Base-by-base conservation (phyloP, 2,329 filamentous ascomycete species). In the Penicillium sp. region DNA sequence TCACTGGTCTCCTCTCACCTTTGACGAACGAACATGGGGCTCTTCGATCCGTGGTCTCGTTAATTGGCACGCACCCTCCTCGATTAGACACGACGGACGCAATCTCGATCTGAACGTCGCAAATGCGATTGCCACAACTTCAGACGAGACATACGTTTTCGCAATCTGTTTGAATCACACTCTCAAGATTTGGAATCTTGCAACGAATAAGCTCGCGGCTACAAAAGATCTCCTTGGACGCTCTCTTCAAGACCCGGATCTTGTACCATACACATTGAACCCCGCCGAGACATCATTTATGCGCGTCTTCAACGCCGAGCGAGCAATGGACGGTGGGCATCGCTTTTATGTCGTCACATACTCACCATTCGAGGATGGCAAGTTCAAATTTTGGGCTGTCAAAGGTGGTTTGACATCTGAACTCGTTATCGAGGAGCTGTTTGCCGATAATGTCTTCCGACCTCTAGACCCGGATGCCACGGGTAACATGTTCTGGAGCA, bases 371-470 rank as follows among this genome's bases (percentile, higher is more conserved):
- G 89, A 91, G 29, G 84, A 86, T 38, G 89, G 94, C 34, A 88
- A 93, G 68, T 97, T 99, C 80, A 97, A 96, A 71, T 92, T 99
- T 69, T 99, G 92, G 90, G 83, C 84, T 49, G 83, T 88, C 16
- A 83, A 86, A 61, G 83, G 86, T 49, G 82, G 74, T n/a, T 82
- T 62, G 80, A 88, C 64, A 60, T 76, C 62, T 61, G 74, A 60
- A 2, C 70, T 91, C 18, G 79, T 85, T 8, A 79, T 95, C 13
- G 82, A 85, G 58, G 90, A 95, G 63, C 76, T 90, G 19, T 91
- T 89, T 62, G 82, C 88, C 0, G 78, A 81, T 10, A 68, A 76
- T 7, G 77, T 81, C 11, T 78, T 94, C 30, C 79, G 87, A 26
- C 89, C 91, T 1, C 86, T 84, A 59, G 84, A 70, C 68, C 82